These are phyloP conservation scores for Talinum fruticosum DNA, from an alignment of 148 eudicot species.

Conservation along the genomic window DNA sequence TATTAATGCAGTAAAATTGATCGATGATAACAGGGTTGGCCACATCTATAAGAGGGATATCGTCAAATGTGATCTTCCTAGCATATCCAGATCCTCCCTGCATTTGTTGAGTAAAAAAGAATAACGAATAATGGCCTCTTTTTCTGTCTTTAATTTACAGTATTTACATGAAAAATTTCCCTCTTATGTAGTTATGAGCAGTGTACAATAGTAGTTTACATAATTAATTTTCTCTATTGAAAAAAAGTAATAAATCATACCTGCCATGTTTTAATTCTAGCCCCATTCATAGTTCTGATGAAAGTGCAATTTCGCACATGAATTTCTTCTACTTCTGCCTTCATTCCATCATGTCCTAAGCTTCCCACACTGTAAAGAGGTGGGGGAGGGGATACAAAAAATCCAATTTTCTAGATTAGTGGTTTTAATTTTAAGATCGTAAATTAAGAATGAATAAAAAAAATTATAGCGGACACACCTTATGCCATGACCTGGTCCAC, in stretches of 20 bases:
- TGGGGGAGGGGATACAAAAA: neutral
- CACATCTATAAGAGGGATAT: conserved; percentile 32
- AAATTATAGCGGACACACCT: conserved; percentile 27
- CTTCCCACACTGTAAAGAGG: conserved; percentile 43
- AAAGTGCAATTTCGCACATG: conserved; percentile 40
- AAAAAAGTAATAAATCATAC: conserved; percentile 14
- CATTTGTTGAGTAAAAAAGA: neutral
- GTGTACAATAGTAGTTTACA: no score
- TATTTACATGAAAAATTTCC: no score
- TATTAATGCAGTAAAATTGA: conserved; percentile 36
- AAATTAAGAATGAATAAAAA: no score
- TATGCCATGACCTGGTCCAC: conserved; percentile 64
- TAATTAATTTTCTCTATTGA: no score
- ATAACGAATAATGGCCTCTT: neutral
- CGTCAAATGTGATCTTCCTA: conserved; percentile 33
- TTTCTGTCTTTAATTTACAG: no score
- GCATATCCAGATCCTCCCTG: conserved; percentile 55
- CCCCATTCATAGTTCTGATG: conserved; percentile 30
- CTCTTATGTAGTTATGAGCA: no score
- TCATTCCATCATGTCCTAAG: conserved; percentile 38
- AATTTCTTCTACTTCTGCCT: conserved; percentile 35
- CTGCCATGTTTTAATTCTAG: conserved; percentile 72
- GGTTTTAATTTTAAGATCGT: no score
- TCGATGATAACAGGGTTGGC: conserved; percentile 47
- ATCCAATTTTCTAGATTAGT: no score